Conservation (phyloP, 768 basidiomycete species). For the Psilocybe subaeruginosa region DNA sequence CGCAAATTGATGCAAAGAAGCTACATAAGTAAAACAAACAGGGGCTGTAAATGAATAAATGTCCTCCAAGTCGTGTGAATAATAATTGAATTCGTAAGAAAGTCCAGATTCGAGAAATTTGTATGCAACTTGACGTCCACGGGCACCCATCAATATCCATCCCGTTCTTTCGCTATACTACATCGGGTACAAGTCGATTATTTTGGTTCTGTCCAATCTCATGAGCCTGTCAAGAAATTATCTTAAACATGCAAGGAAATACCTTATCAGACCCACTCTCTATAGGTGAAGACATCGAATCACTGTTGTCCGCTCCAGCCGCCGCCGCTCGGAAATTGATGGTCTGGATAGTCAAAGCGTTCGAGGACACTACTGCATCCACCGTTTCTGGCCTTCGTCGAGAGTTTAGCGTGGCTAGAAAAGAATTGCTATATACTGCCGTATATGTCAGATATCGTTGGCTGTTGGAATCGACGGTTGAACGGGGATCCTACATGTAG, state of each 20-base stretch:
- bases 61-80: too few species aligned
- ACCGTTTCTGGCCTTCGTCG: not conserved
- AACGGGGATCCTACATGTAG: not conserved
- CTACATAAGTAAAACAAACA: too few species aligned
- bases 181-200: too few species aligned
- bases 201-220: too few species aligned
- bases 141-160: too few species aligned
- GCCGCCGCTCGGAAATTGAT: not conserved
- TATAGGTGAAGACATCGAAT: not conserved
- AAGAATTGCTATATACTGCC: constrained; percentile 1
- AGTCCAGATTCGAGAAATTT: too few species aligned
- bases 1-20: too few species aligned
- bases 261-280: not conserved
- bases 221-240: too few species aligned
- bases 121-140: too few species aligned
- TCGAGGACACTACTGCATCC: not conserved
- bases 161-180: too few species aligned
- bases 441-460: not conserved
- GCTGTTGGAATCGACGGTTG: not conserved
- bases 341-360: not conserved
- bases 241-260: not conserved
- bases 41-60: too few species aligned
- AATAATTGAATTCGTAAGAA: too few species aligned
- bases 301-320: not conserved
- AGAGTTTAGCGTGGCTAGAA: not conserved